phyloP scores from a whole-genome alignment of 805 yeast genomes.

The Metschnikowia bowlesiae region DNA sequence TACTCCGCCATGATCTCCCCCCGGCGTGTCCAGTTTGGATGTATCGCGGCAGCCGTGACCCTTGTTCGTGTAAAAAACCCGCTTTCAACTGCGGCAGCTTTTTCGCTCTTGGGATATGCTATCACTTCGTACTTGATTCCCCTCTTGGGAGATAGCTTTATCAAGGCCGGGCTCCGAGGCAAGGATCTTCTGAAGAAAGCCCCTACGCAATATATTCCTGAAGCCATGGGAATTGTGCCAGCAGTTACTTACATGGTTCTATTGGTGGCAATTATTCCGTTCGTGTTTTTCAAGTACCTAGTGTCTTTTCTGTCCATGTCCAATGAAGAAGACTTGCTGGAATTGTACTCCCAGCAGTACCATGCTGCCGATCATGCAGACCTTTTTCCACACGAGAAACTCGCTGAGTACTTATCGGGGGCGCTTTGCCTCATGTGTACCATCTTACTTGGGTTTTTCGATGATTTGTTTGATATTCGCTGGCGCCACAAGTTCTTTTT shows the following conservation, averaged over 20 bases:
- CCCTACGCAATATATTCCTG: slow-evolving; percentile 68
- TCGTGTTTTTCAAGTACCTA: slow-evolving; percentile 69
- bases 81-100: slow-evolving; percentile 57
- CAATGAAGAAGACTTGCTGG: slow-evolving; percentile 31
- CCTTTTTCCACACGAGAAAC: slow-evolving; percentile 72
- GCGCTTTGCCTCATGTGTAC: slow-evolving; percentile 80
- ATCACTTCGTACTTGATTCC: slow-evolving; percentile 65
- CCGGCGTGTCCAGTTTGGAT: slow-evolving; percentile 4
- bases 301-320: slow-evolving; percentile 42
- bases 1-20: not conserved
- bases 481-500: slow-evolving; percentile 97
- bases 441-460: slow-evolving; percentile 81
- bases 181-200: slow-evolving; percentile 75
- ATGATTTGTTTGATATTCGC: slow-evolving; percentile 90
- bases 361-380: slow-evolving; percentile 25
- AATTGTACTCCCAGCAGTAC: slow-evolving; percentile 34
- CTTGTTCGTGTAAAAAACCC: slow-evolving; percentile 36
- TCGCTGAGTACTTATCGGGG: slow-evolving; percentile 84
- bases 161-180: slow-evolving; percentile 79
- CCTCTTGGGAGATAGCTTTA: slow-evolving; percentile 57
- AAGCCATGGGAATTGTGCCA: slow-evolving; percentile 86
- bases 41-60: slow-evolving; percentile 9
- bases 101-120: slow-evolving; percentile 62
- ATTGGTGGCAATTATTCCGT: slow-evolving; percentile 84
- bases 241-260: slow-evolving; percentile 76